phyloP scores from a whole-genome alignment of 2,329 filamentous ascomycete species.

The Talaromyces amestolkiae region DNA sequence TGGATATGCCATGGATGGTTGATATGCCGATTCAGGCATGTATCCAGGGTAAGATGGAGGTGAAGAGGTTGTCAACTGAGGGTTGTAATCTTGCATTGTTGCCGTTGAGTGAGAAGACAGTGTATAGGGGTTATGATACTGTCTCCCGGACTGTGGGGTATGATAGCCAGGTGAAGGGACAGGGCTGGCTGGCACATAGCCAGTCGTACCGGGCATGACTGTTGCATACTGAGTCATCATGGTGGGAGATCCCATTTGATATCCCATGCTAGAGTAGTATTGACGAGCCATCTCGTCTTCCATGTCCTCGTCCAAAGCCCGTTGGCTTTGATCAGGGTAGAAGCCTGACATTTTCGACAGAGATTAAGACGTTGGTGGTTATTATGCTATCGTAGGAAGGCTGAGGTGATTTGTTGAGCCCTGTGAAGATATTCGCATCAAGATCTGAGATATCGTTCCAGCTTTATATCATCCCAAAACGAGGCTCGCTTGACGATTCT shows the following conservation, averaged over 20 bases:
- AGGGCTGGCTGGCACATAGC: not conserved
- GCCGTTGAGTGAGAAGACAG: not conserved
- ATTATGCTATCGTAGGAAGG: not conserved
- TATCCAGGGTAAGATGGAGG: constrained; percentile 7
- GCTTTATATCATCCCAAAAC: not conserved
- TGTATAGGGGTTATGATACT: constrained; percentile 5
- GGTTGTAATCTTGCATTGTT: not conserved
- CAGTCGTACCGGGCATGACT: not conserved
- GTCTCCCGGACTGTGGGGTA: not conserved
- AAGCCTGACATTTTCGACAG: not conserved
- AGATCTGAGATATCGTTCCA: not conserved
- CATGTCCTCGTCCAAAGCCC: not conserved
- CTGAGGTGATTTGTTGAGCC: not conserved
- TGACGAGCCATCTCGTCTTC: constrained; percentile 4
- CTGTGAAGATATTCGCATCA: not conserved
- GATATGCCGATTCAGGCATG: not conserved
- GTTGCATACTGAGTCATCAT: not conserved
- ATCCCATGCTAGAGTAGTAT: constrained; percentile 4
- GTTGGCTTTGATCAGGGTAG: not conserved
- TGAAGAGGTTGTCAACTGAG: not conserved
- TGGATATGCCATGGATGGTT: not conserved
- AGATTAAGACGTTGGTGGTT: not conserved
- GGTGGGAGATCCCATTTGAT: not conserved
- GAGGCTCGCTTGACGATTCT: not conserved
- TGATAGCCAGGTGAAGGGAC: not conserved